Evolutionary conservation across 2,329 filamentous ascomycete genomes (phyloP).

Genomic region (Bertia moriformis): DNA sequence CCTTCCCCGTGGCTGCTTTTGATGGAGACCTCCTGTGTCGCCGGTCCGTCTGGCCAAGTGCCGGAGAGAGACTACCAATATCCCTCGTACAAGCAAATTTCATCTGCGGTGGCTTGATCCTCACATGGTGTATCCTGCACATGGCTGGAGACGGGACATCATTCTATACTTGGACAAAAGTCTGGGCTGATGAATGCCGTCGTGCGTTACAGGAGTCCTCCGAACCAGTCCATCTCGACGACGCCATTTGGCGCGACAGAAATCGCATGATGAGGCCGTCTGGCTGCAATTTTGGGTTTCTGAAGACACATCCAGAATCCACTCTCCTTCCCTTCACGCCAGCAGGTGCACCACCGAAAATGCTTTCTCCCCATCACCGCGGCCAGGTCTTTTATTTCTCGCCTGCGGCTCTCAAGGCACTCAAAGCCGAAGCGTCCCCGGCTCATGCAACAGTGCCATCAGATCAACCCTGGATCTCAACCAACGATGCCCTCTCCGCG

Average conservation of each 20-base stretch:
- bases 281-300: slow-evolving; percentile 10
- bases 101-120: slow-evolving; percentile 12
- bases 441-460: slow-evolving; percentile 10
- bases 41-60: slow-evolving; percentile 10
- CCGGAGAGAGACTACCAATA: slow-evolving; percentile 8
- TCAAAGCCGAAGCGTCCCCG: slow-evolving; percentile 16
- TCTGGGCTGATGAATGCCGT: slow-evolving; percentile 19
- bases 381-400: slow-evolving; percentile 17
- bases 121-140: slow-evolving; percentile 13
- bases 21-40: slow-evolving; percentile 9
- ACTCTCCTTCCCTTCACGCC: slow-evolving; percentile 14
- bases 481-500: slow-evolving; percentile 18
- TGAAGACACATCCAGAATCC: slow-evolving; percentile 15
- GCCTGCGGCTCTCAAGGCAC: slow-evolving; percentile 9
- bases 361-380: slow-evolving; percentile 13
- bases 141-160: slow-evolving; percentile 17
- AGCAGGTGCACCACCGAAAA: slow-evolving; percentile 13
- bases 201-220: slow-evolving; percentile 12
- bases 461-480: slow-evolving; percentile 13
- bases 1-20: slow-evolving; percentile 11
- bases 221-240: slow-evolving; percentile 10
- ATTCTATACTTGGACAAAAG: slow-evolving; percentile 14
- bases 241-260: slow-evolving; percentile 13
- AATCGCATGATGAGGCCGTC: slow-evolving; percentile 13
- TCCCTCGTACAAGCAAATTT: slow-evolving; percentile 13